phyloP scores from a whole-genome alignment of 1,139 yeast genomes.

The Candida tetrigidarum region DNA sequence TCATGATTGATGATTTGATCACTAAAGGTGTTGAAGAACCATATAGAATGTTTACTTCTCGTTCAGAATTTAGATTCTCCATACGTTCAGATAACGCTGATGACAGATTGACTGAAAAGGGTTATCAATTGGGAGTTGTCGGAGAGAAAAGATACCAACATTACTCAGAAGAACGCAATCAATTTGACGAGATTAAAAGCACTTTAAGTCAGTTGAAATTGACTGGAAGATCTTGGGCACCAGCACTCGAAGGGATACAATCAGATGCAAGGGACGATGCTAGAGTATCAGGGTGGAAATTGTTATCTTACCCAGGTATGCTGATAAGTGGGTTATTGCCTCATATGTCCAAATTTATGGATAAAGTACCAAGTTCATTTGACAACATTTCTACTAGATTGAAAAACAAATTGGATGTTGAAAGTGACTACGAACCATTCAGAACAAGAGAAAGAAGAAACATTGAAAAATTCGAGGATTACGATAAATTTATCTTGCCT shows the following conservation, averaged over 20 bases:
- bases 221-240: conserved; percentile 69
- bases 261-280: conserved; percentile 35
- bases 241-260: conserved; percentile 53
- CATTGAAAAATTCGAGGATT: conserved; percentile 79
- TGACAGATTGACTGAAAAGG: conserved; percentile 72
- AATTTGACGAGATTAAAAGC: conserved; percentile 48
- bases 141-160: conserved; percentile 58
- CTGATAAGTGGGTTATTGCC: conserved; percentile 35
- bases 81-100: conserved; percentile 97
- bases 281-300: conserved; percentile 49
- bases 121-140: conserved; percentile 70
- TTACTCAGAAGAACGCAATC: conserved; percentile 48
- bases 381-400: conserved; percentile 54
- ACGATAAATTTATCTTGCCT: conserved; percentile 76
- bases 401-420: conserved; percentile 67
- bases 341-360: conserved; percentile 23
- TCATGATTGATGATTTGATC: conserved; percentile 88
- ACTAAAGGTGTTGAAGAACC: conserved; percentile 98
- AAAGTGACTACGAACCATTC: conserved; percentile 85
- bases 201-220: conserved; percentile 49
- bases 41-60: conserved; percentile 95
- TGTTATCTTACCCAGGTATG: conserved; percentile 44
- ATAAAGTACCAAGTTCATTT: conserved; percentile 27
- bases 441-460: conserved; percentile 71
- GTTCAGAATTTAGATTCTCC: conserved; percentile 90